phyloP scores from a whole-genome alignment of 306 rosid genomes.

The Cotoneaster glaucophyllus region DNA sequence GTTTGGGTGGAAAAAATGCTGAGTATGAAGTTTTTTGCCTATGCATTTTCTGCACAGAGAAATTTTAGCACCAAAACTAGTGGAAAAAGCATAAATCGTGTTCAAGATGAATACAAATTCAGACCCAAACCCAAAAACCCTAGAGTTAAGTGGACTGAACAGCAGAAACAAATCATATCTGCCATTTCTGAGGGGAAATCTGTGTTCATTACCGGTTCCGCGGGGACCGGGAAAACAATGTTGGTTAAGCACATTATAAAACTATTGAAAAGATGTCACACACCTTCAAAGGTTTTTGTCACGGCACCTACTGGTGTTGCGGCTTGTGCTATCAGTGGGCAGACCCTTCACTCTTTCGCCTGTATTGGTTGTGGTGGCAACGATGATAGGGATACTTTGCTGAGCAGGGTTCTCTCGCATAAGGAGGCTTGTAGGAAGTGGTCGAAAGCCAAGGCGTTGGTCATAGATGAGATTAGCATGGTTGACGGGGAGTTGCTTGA shows the following conservation, averaged over 20 bases:
- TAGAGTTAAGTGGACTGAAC: constrained; percentile 37
- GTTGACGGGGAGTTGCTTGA: constrained; percentile 35
- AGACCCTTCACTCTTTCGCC: constrained; percentile 51
- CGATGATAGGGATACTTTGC: constrained; percentile 9
- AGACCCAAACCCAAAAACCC: background rate
- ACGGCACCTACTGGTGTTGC: constrained; percentile 53
- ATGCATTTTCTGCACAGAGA: constrained; percentile 12
- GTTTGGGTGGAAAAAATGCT: background rate
- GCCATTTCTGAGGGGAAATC: constrained; percentile 27
- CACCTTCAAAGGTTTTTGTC: constrained; percentile 35
- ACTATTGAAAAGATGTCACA: constrained; percentile 16
- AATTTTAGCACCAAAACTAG: constrained; percentile 20
- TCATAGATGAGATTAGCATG: constrained; percentile 58
- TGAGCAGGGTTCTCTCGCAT: background rate
- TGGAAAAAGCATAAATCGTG: background rate
- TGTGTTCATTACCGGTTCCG: constrained; percentile 52
- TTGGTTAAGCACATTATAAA: constrained; percentile 32
- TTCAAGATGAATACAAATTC: background rate
- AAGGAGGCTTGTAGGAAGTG: constrained; percentile 30
- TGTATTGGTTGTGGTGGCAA: constrained; percentile 6
- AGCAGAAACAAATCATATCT: constrained; percentile 32
- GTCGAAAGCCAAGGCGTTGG: constrained; percentile 38
- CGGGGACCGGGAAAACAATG: constrained; percentile 47
- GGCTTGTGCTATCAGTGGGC: constrained; percentile 44
- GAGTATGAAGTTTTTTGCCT: constrained; percentile 10